phyloP scores from a whole-genome alignment of 169 alveolate species.

The Amoebophrya sp. region DNA sequence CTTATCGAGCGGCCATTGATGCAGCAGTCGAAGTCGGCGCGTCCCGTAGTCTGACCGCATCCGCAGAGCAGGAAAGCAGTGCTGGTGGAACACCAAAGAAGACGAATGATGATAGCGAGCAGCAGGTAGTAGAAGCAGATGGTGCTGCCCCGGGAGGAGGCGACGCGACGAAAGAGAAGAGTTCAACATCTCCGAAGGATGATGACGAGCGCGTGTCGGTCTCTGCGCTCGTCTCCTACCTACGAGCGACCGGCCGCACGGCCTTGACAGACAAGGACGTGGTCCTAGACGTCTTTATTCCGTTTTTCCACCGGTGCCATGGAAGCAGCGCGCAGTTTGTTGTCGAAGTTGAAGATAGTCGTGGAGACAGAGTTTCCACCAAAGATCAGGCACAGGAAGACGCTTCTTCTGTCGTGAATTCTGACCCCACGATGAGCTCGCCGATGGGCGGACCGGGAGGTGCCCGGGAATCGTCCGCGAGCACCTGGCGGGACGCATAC shows the following conservation, averaged over 20 bases:
- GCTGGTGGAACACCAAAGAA: too few relatives aligned
- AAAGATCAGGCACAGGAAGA: too few relatives aligned
- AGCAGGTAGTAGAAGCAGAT: too few relatives aligned
- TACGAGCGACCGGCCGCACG: slow-evolving; percentile 38
- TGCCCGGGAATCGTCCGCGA: background rate
- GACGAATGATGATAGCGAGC: too few relatives aligned
- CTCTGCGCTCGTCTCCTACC: slow-evolving; percentile 39
- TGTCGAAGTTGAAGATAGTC: too few relatives aligned
- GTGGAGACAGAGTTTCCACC: too few relatives aligned
- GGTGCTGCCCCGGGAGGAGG: too few relatives aligned
- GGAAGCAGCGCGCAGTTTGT: background rate
- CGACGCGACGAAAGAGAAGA: too few relatives aligned
- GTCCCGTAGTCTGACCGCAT: background rate
- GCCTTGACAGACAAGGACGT: slow-evolving; percentile 50
- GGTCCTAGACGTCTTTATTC: slow-evolving; percentile 46
- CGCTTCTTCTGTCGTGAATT: too few relatives aligned
- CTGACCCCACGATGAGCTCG: background rate
- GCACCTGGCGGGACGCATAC: background rate
- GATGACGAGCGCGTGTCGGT: slow-evolving; percentile 38
- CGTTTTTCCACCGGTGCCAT: slow-evolving; percentile 33
- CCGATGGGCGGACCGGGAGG: background rate
- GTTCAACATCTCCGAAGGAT: too few relatives aligned
- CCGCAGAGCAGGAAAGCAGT: too few relatives aligned
- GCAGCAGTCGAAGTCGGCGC: background rate
- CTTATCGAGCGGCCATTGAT: slow-evolving; percentile 49